A percentile compares a stretch with the other conserved stretches of the same genome.
Evolutionary conservation across 768 basidiomycete species (phyloP).

Genomic region (Phanerodontia chrysosporium): DNA sequence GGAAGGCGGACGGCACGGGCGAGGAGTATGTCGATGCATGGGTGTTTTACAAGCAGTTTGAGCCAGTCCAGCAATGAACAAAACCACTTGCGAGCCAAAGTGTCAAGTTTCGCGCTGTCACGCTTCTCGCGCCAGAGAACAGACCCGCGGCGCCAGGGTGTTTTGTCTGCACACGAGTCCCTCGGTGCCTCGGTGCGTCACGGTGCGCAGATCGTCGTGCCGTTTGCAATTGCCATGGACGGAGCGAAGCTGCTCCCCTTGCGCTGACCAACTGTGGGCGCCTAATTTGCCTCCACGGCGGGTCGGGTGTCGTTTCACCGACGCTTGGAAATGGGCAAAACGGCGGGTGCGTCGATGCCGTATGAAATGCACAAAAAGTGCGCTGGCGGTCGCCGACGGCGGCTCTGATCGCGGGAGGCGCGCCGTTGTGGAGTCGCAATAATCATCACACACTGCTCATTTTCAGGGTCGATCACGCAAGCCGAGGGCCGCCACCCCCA

Average conservation of each 20-base stretch:
- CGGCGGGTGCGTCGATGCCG: not conserved
- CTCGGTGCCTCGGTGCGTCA: too few species aligned
- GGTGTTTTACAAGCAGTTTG: conserved; percentile 79
- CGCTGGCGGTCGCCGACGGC: not conserved
- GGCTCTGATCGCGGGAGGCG: not conserved
- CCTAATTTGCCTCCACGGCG: too few species aligned
- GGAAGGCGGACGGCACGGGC: conserved; percentile 55
- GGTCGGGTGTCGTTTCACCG: not conserved
- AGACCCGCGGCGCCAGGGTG: not conserved
- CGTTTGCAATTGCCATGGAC: too few species aligned
- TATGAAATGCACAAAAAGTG: not conserved
- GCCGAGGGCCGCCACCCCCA: not conserved
- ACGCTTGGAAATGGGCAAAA: not conserved
- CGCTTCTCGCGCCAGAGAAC: not conserved
- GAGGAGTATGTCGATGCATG: conserved; percentile 91
- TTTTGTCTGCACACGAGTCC: too few species aligned
- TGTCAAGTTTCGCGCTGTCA: too few species aligned
- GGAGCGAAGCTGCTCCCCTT: too few species aligned
- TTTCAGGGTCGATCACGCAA: not conserved
- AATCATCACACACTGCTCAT: conserved; percentile 1
- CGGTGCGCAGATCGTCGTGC: too few species aligned
- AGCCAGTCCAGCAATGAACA: not conserved
- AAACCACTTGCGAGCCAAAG: too few species aligned
- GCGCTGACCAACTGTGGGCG: too few species aligned
- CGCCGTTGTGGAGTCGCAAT: not conserved